Conservation (phyloP, 345 rosid species). For the Lepidium africanum region DNA sequence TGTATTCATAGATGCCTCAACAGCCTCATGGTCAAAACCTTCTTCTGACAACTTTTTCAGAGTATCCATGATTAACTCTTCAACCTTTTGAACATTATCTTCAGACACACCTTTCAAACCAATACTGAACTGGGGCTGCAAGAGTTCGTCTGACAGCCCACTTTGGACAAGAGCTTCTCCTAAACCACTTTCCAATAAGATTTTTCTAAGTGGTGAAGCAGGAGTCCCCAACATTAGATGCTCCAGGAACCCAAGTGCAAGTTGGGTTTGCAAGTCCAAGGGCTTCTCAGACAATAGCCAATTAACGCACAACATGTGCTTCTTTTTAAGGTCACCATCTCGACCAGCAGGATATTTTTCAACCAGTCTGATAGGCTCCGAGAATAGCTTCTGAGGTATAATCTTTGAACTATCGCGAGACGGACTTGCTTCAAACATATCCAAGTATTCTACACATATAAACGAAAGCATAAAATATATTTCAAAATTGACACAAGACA, state of each 20-base stretch:
- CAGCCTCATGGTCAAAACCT: conserved; percentile 84
- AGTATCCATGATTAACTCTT: conserved; percentile 65
- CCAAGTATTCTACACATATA: conserved; percentile 61
- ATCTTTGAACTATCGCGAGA: conserved; percentile 59
- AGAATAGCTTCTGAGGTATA: conserved; percentile 54
- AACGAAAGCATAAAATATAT: conserved; percentile 7
- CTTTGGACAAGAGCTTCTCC: conserved; percentile 94
- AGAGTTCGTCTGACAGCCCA: conserved; percentile 87
- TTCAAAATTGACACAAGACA: background rate
- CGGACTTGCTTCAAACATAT: conserved; percentile 64
- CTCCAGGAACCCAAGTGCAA: conserved; percentile 82
- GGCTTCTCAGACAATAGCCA: conserved; percentile 89
- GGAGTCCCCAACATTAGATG: conserved; percentile 95
- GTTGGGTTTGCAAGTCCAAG: conserved; percentile 84
- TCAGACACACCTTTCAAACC: conserved; percentile 86
- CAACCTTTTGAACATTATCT: conserved; percentile 67
- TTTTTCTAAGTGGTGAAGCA: conserved; percentile 91
- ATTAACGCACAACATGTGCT: conserved; percentile 90
- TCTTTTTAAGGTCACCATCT: conserved; percentile 72
- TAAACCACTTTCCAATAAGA: conserved; percentile 85
- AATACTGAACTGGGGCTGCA: conserved; percentile 91
- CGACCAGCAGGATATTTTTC: conserved; percentile 87
- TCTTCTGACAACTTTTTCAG: conserved; percentile 71
- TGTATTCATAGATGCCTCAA: conserved; percentile 99
- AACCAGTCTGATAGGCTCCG: conserved; percentile 63